Evolutionary conservation across 2,329 filamentous ascomycete genomes (phyloP).

Genomic region (Trichophyton simii): DNA sequence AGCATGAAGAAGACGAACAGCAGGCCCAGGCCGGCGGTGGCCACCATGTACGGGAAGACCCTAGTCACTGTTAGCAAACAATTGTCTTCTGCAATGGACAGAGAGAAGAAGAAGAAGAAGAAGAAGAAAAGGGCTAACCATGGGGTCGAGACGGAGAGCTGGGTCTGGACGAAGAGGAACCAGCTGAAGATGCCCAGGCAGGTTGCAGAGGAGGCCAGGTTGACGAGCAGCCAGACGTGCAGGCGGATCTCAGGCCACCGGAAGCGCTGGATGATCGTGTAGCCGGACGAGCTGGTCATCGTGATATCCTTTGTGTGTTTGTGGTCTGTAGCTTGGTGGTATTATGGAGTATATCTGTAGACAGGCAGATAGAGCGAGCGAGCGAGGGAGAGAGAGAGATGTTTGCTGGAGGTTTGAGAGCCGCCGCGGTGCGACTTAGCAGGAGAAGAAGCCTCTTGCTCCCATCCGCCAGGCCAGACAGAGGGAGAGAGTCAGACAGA

Average conservation of each 20-base stretch:
- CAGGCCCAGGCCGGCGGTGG: conserved; percentile 44
- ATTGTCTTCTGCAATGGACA: neutral
- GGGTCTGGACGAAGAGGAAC: conserved; percentile 47
- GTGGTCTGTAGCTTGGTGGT: neutral
- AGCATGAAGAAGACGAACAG: conserved; percentile 48
- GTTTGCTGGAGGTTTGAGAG: neutral
- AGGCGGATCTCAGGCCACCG: conserved; percentile 54
- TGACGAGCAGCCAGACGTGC: conserved; percentile 52
- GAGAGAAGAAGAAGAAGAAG: neutral
- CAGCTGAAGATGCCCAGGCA: conserved; percentile 49
- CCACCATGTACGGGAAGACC: conserved; percentile 53
- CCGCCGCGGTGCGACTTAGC: neutral
- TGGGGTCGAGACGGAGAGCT: conserved; percentile 44
- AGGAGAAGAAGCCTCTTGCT: neutral
- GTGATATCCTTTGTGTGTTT: neutral
- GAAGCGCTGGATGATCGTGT: conserved; percentile 30
- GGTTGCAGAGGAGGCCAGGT: conserved; percentile 45
- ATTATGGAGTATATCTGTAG: neutral
- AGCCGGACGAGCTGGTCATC: conserved; percentile 6
- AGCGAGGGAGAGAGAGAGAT: too few species aligned
- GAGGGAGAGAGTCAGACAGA: neutral
- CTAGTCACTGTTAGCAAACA: conserved; percentile 24
- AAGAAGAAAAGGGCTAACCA: conserved; percentile 36
- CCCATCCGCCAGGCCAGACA: neutral
- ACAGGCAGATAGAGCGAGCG: too few species aligned